phyloP scores from a whole-genome alignment of 2,329 filamentous ascomycete species.

The Stagonosporopsis tanaceti region DNA sequence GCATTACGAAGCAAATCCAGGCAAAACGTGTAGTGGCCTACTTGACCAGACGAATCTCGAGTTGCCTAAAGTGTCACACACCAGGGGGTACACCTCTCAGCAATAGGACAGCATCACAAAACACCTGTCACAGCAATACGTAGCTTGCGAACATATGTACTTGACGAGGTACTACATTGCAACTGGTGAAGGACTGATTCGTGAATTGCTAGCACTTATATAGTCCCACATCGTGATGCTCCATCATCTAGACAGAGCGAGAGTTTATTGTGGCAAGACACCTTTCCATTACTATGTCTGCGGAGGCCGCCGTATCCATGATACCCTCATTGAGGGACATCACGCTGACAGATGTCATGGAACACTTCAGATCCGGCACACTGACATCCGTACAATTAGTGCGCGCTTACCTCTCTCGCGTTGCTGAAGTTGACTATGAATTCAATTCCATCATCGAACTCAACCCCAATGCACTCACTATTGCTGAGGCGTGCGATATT shows the following conservation, averaged over 20 bases:
- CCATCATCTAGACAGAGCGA: neutral
- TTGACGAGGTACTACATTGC: neutral
- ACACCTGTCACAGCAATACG: neutral
- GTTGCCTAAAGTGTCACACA: too few relatives aligned
- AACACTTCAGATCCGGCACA: slow-evolving; percentile 23
- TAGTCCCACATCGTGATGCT: neutral
- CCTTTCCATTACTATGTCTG: neutral
- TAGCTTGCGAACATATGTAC: neutral
- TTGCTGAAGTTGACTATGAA: slow-evolving; percentile 61
- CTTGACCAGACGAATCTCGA: neutral
- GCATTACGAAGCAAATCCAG: neutral
- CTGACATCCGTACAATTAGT: slow-evolving; percentile 63
- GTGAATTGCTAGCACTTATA: neutral
- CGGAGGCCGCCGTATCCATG: neutral
- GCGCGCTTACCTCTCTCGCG: slow-evolving; percentile 61
- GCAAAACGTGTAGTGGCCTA: too few relatives aligned
- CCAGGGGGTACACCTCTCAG: neutral
- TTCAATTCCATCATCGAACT: slow-evolving; percentile 65
- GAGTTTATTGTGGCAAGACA: neutral
- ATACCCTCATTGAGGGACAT: slow-evolving; percentile 1
- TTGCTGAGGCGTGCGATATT: slow-evolving; percentile 59
- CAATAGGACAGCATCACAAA: neutral
- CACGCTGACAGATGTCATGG: neutral
- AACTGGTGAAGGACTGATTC: neutral
- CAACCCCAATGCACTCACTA: slow-evolving; percentile 55